Evolutionary conservation across 768 basidiomycete species (phyloP).

Genomic region (Boletellus emodensis): DNA sequence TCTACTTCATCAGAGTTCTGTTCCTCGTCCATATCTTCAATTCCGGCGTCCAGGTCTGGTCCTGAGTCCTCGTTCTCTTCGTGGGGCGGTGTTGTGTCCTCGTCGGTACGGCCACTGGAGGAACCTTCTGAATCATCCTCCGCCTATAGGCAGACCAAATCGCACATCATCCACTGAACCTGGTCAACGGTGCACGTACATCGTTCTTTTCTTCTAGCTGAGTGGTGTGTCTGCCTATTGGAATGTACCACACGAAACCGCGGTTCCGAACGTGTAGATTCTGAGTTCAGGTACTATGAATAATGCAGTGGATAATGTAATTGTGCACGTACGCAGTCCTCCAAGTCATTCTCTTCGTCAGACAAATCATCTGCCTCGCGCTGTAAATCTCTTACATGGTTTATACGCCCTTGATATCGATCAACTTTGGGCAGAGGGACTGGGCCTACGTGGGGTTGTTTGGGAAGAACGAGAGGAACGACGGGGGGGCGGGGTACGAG

Average conservation of each 20-base stretch:
- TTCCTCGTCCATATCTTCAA: conserved; percentile 42
- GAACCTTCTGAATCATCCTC: conserved; percentile 34
- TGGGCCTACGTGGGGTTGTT: conserved; percentile 62
- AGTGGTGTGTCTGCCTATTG: conserved; percentile 69
- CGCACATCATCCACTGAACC: not conserved
- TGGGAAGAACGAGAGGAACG: conserved; percentile 66
- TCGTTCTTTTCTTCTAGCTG: conserved; percentile 84
- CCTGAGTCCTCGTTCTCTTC: conserved; percentile 41
- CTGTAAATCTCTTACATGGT: conserved; percentile 61
- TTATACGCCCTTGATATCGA: conserved; percentile 54
- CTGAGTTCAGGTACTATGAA: conserved; percentile 32
- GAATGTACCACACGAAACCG: conserved; percentile 64
- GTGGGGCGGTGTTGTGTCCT: conserved; percentile 27
- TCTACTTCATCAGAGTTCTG: conserved; percentile 39
- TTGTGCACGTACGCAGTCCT: conserved; percentile 54
- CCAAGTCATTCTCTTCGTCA: conserved; percentile 80
- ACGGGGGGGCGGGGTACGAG: conserved; percentile 59
- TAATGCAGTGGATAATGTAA: not conserved
- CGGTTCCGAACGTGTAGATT: conserved; percentile 58
- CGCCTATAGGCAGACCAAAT: conserved; percentile 21
- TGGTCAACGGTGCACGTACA: conserved; percentile 37
- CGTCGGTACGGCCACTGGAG: conserved; percentile 31
- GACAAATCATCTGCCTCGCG: conserved; percentile 81
- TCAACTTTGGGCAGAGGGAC: conserved; percentile 48
- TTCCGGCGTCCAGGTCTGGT: conserved; percentile 35